Evolutionary conservation across 2,329 filamentous ascomycete species (phyloP).

Genomic region (Apiospora saccharicola): DNA sequence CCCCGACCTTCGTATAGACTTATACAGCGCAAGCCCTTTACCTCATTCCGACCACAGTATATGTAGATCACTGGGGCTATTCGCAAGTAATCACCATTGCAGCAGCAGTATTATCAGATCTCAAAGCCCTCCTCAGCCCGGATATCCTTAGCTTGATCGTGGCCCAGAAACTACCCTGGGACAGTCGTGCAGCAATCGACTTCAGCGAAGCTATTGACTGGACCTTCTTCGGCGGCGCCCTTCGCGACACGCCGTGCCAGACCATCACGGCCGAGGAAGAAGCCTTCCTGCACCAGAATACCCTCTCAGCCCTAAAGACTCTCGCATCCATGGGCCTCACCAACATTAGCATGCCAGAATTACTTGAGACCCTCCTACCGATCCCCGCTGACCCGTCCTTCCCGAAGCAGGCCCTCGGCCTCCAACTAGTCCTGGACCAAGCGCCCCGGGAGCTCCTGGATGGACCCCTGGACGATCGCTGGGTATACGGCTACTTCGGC

Average conservation of each 20-base stretch:
- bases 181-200: constrained; percentile 31
- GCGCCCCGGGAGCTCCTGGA: constrained; percentile 34
- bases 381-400: constrained; percentile 33
- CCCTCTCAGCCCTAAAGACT: constrained; percentile 11
- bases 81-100: not conserved
- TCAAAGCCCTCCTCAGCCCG: constrained; percentile 30
- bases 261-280: not conserved
- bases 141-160: constrained; percentile 31
- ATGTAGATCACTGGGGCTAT: not conserved
- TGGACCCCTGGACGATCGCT: constrained; percentile 37
- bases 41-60: not conserved
- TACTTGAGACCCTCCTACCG: constrained; percentile 36
- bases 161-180: constrained; percentile 27
- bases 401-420: constrained; percentile 37
- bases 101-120: constrained; percentile 16
- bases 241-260: not conserved
- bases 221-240: constrained; percentile 27
- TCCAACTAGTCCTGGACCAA: constrained; percentile 41
- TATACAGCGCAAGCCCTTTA: not conserved
- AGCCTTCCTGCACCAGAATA: constrained; percentile 1
- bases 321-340: constrained; percentile 31
- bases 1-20: not conserved
- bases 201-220: constrained; percentile 28
- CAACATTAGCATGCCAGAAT: constrained; percentile 36
- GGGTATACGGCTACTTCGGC: constrained; percentile 38